A percentile compares a stretch with the other conserved stretches of the same genome.
These are phyloP conservation scores for Aspergillus vadensis DNA, from an alignment of 2,329 filamentous ascomycete species.

Conservation along the genomic window DNA sequence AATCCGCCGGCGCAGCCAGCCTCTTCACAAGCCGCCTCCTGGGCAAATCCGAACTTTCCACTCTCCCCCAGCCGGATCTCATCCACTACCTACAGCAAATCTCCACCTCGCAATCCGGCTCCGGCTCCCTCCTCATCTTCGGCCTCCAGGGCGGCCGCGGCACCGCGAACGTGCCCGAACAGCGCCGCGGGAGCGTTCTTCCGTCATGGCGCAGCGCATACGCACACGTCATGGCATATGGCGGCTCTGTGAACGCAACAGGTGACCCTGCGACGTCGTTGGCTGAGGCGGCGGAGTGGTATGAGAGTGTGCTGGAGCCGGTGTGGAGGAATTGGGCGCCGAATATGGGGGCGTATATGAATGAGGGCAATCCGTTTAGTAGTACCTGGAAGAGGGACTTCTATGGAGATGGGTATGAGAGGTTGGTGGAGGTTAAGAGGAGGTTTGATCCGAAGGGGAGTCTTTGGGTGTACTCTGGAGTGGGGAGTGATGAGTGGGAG, in stretches of 20 bases:
- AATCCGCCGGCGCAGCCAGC: slow-evolving; percentile 32
- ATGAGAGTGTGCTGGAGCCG: slow-evolving; percentile 19
- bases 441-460: slow-evolving; percentile 30
- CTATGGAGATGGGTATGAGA: slow-evolving; percentile 31
- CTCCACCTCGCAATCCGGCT: slow-evolving; percentile 20
- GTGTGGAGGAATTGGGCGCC: slow-evolving; percentile 31
- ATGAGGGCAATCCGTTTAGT: slow-evolving; percentile 24
- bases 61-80: slow-evolving; percentile 16
- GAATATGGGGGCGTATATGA: slow-evolving; percentile 28
- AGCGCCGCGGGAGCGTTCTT: background rate
- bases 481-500: slow-evolving; percentile 26
- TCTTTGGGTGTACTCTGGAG: slow-evolving; percentile 21
- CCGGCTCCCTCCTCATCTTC: slow-evolving; percentile 18
- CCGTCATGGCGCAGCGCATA: slow-evolving; percentile 39
- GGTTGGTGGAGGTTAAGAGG: slow-evolving; percentile 28
- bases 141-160: slow-evolving; percentile 9
- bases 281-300: slow-evolving; percentile 4
- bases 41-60: slow-evolving; percentile 33
- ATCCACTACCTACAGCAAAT: slow-evolving; percentile 11
- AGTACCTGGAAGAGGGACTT: slow-evolving; percentile 26
- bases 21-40: slow-evolving; percentile 40
- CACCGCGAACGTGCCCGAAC: background rate
- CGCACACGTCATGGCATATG: slow-evolving; percentile 32
- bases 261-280: slow-evolving; percentile 2
- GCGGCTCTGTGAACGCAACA: slow-evolving; percentile 18